phyloP scores from a whole-genome alignment of 768 basidiomycete genomes.

The Lactifluus volemus region DNA sequence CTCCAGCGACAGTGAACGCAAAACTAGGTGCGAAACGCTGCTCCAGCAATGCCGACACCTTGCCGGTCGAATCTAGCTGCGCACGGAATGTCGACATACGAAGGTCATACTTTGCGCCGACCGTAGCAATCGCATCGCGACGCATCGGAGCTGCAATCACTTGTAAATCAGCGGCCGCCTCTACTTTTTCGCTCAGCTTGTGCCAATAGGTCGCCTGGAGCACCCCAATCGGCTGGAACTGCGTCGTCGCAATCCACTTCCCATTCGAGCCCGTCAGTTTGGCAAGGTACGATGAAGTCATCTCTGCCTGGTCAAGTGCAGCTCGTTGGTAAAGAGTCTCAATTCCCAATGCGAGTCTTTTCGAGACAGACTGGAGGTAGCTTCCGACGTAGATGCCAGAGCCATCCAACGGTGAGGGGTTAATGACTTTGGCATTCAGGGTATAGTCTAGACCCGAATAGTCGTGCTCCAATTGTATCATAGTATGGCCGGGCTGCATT shows the following conservation, averaged over 20 bases:
- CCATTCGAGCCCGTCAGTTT: conserved; percentile 66
- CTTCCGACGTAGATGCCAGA: conserved; percentile 90
- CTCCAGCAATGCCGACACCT: conserved; percentile 90
- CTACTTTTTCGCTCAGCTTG: conserved; percentile 89
- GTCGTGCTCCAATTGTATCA: conserved; percentile 93
- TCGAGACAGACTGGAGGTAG: conserved; percentile 88
- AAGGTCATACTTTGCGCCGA: conserved; percentile 96
- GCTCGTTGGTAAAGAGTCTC: conserved; percentile 81
- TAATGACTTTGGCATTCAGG: conserved; percentile 79
- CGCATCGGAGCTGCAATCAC: conserved; percentile 69
- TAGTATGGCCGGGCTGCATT: conserved; percentile 68
- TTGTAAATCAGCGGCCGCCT: conserved; percentile 92
- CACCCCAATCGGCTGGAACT: conserved; percentile 73
- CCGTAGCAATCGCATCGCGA: conserved; percentile 85
- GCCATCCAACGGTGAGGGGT: conserved; percentile 79
- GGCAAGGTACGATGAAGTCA: conserved; percentile 67
- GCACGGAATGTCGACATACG: conserved; percentile 90
- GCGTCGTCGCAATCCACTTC: conserved; percentile 91
- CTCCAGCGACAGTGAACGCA: conserved; percentile 88
- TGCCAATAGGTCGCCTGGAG: conserved; percentile 95
- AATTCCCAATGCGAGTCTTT: conserved; percentile 79
- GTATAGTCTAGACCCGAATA: conserved; percentile 82
- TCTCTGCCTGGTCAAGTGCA: conserved; percentile 59
- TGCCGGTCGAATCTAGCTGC: conserved; percentile 90
- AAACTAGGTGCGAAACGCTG: conserved; percentile 95